Evolutionary conservation across 208 protist species (phyloP), one percentile per base, ranked within the genome.

Genomic region (Trypanosoma cruzi): DNA sequence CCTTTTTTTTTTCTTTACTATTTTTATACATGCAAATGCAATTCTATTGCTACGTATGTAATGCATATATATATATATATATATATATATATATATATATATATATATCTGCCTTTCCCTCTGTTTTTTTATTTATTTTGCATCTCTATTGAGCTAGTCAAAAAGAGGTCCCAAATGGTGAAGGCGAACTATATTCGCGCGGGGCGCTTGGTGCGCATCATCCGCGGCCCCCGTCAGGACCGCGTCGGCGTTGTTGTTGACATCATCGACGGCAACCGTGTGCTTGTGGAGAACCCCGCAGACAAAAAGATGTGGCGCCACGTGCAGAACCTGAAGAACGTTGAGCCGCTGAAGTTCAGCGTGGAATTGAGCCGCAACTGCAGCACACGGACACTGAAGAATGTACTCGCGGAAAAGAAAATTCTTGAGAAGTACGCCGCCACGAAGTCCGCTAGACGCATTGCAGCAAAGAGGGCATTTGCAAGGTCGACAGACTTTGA

Each of bases 301-400:
- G 90, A 96, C 66, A 58, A 76, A 68, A 96, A 93, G 87, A 93
- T 96, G 87, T 93, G 90, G 87, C 87, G 90, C 66, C 90, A 96
- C 73, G 90, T 96, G 61, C 85, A 93, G 87, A 93, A 85, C 82
- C 75, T 96, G 57, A 87, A 89, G 78, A 96, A 96, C 73, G 76
- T 96, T 44, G 84, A 91, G 81, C 87, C 90, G 64, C 83, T 96
- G 71, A 86, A 89, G 80, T 88, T 92, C 80, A 64, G 60, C 68
- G 78, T 86, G 49, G 55, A 68, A 11, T 49, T 93, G 20, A 49
- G 64, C 67, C 90, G 85, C 79, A 93, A 93, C 86, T 81, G 73
- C 82, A 86, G 66, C 77, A 79, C 49, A 71, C 90, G 90, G 82
- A 68, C 78, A 53, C 82, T 96, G 76, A 93, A 92, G 84, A 84